Percentiles rank a stretch among this genome's conserved stretches.
Evolutionary conservation across 306 rosid genomes (phyloP).

Genomic region (Vicia villosa): DNA sequence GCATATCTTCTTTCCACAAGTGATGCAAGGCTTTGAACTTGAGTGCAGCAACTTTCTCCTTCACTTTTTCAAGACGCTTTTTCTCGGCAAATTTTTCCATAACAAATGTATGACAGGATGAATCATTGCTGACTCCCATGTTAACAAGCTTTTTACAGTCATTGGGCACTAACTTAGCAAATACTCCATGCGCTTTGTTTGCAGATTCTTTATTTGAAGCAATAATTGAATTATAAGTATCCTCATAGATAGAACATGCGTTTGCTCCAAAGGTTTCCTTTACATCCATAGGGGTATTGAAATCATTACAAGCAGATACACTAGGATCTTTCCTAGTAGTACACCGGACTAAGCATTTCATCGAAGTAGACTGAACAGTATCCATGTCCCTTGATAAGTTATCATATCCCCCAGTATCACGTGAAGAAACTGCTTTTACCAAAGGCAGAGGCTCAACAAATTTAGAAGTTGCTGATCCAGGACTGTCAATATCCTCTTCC

Average conservation of each 20-base stretch:
- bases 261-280: slow-evolving; percentile 33
- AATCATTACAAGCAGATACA: slow-evolving; percentile 46
- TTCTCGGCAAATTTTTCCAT: slow-evolving; percentile 63
- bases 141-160: slow-evolving; percentile 38
- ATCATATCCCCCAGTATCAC: slow-evolving; percentile 34
- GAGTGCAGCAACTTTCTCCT: slow-evolving; percentile 75
- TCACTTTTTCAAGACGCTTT: slow-evolving; percentile 60
- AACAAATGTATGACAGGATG: slow-evolving; percentile 35
- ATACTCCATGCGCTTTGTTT: slow-evolving; percentile 45
- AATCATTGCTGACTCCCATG: slow-evolving; percentile 35
- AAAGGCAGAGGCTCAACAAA: slow-evolving; percentile 67
- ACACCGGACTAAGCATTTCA: slow-evolving; percentile 41
- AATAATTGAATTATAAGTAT: slow-evolving; percentile 45
- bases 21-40: slow-evolving; percentile 81
- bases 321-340: slow-evolving; percentile 41
- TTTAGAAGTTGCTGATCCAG: slow-evolving; percentile 87
- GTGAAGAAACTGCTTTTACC: slow-evolving; percentile 48
- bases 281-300: slow-evolving; percentile 26
- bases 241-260: slow-evolving; percentile 32
- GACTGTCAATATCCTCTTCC: slow-evolving; percentile 85
- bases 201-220: slow-evolving; percentile 69
- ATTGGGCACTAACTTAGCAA: slow-evolving; percentile 54
- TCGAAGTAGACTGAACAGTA: slow-evolving; percentile 35
- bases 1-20: slow-evolving; percentile 85
- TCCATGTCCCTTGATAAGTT: slow-evolving; percentile 42